These are phyloP conservation scores for Clohesyomyces aquaticus DNA, from an alignment of 495 filamentous ascomycete species.

Conservation along the genomic window DNA sequence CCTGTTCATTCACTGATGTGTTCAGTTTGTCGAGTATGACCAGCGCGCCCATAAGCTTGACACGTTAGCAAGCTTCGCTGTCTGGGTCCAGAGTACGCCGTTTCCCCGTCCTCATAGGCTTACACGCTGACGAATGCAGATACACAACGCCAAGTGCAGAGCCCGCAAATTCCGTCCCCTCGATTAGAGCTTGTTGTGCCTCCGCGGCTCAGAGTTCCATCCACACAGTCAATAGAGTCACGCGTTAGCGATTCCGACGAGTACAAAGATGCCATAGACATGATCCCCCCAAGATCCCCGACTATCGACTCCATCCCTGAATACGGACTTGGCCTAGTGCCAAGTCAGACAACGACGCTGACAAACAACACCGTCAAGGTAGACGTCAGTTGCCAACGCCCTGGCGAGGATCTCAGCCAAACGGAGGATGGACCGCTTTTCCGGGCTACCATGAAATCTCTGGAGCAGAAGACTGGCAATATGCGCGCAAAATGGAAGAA, in stretches of 20 bases:
- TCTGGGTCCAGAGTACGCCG: constrained; percentile 83
- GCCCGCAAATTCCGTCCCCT: constrained; percentile 56
- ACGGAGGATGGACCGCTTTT: constrained; percentile 95
- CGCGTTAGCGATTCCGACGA: constrained; percentile 72
- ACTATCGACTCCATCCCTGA: constrained; percentile 56
- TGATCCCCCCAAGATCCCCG: constrained; percentile 61
- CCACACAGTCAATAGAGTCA: constrained; percentile 78
- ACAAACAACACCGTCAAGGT: constrained; percentile 71
- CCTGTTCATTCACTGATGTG: constrained; percentile 11
- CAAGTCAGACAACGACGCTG: constrained; percentile 47
- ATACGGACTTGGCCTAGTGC: constrained; percentile 49
- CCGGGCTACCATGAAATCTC: constrained; percentile 91
- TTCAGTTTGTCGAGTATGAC: constrained; percentile 90
- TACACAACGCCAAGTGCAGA: constrained; percentile 41
- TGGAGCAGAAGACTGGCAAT: constrained; percentile 96
- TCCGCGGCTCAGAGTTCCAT: constrained; percentile 76
- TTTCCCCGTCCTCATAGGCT: neutral
- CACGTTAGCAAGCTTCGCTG: constrained; percentile 87
- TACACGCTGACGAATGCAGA: constrained; percentile 37
- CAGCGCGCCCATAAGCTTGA: constrained; percentile 86
- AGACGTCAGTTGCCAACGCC: constrained; percentile 82
- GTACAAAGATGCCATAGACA: constrained; percentile 51
- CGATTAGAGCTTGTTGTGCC: constrained; percentile 72
- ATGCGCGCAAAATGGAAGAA: constrained; percentile 95
- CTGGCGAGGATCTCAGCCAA: constrained; percentile 82